Percentiles rank a stretch among this genome's conserved stretches.
phyloP scores from a whole-genome alignment of 1,284 basidiomycete species.

The Peniophora sp. region DNA sequence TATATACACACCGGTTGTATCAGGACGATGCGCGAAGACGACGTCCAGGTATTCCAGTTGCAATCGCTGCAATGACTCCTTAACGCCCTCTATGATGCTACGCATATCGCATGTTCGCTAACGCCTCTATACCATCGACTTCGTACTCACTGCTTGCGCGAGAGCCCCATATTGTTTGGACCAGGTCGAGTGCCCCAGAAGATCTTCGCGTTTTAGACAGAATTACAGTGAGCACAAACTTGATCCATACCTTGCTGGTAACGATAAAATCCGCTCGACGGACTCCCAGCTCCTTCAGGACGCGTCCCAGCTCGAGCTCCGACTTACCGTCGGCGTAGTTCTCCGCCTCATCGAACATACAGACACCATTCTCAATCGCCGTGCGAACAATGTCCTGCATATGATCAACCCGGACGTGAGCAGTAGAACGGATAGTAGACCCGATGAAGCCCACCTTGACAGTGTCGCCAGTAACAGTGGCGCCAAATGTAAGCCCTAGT shows the following conservation, averaged over 20 bases:
- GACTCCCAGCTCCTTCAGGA: conserved; percentile 67
- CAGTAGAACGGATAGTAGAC: background rate
- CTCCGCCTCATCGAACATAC: conserved; percentile 65
- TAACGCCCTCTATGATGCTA: conserved; percentile 73
- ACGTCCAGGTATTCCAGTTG: conserved; percentile 75
- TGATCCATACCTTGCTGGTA: conserved; percentile 32
- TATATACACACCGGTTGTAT: conserved; percentile 32
- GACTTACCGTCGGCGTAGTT: conserved; percentile 67
- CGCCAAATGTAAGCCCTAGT: conserved; percentile 63
- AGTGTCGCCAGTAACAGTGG: conserved; percentile 60
- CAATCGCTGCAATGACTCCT: conserved; percentile 61
- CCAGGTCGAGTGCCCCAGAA: conserved; percentile 50
- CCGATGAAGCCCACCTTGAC: conserved; percentile 41
- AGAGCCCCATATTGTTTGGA: conserved; percentile 55
- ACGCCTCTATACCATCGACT: background rate
- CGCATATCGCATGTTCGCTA: background rate
- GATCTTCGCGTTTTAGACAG: conserved; percentile 33
- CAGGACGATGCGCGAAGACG: conserved; percentile 57
- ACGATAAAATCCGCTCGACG: conserved; percentile 68
- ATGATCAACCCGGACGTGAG: too few relatives aligned
- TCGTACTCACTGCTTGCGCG: conserved; percentile 62
- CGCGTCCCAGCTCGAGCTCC: conserved; percentile 69
- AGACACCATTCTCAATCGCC: conserved; percentile 62
- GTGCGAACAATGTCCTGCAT: conserved; percentile 52
- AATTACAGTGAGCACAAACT: too few relatives aligned